Evolutionary conservation across 176 grass and related monocot genomes (phyloP), one percentile per base, ranked within the genome.

Genomic region (Miscanthus lutarioriparius): DNA sequence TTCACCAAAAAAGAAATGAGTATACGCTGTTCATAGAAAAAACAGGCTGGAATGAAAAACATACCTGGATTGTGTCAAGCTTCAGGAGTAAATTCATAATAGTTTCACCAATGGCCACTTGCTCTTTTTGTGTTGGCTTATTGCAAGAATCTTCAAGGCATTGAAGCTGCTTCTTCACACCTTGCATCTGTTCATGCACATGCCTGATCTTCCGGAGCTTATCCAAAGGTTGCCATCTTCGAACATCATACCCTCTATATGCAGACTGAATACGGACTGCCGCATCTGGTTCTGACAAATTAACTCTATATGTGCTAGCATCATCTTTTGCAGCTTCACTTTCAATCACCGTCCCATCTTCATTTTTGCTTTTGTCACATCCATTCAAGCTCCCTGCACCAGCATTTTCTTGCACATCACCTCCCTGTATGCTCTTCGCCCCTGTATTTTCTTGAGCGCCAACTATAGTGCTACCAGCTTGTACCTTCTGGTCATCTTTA

Each of bases 41-140:
- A 25, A 39, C 45, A 49, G 22, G 3, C 33, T 53, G 70, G 70
- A 84, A 36, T 2, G 23, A 35, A 64, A 51, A 64, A 8, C 2
- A 77, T 92, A 98, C 96, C 93, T 95, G 93, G 85, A 98, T 90
- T 23, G 86, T 84, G 83, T 95, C 96, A 69, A 98, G 91, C 69
- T 92, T 92, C 86, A 98, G 72, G 30, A 98, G 93, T 40, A 98
- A 85, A 90, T 86, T 95, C 96, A 98, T 98, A 54, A 94, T 86
- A 73, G 45, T 89, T 83, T 98, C 93, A 72, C 84, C 44, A 0
- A 94, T 72, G 48, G 83, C 51, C 36, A 90, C 23, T 41, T 82
- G 85, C 65, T 95, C 86, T 69, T 94, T 93, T 15, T 61, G 71
- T 32, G 72, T 85, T 7, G 30, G 76, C 44, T 49, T 75, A 43